A percentile compares a stretch with the other conserved stretches of the same genome.
Evolutionary conservation across 768 basidiomycete species (phyloP).

Genomic region (Jaapia argillacea): DNA sequence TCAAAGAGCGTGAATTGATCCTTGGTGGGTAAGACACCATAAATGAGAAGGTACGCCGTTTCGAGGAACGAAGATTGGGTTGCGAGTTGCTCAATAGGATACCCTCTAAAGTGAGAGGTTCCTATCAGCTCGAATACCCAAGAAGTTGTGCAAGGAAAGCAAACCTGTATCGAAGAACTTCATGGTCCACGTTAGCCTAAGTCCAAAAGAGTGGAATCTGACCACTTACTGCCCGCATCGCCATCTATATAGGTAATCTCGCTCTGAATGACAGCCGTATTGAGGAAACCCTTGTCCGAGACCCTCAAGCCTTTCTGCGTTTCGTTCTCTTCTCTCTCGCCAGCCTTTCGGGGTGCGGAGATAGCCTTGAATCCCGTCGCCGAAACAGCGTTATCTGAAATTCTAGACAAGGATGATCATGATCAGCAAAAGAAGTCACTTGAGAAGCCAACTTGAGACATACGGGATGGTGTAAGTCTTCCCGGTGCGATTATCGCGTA

Average conservation of each 20-base stretch:
- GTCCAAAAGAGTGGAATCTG: background rate
- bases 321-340: constrained; percentile 74
- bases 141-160: background rate
- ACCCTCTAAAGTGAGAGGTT: constrained; percentile 43
- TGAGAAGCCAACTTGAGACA: constrained; percentile 17
- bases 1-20: constrained; percentile 56
- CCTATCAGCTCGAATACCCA: constrained; percentile 1
- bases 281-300: constrained; percentile 71
- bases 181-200: background rate
- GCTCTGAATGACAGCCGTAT: constrained; percentile 73
- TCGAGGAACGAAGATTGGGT: constrained; percentile 74
- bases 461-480: constrained; percentile 68
- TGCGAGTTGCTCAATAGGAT: constrained; percentile 89
- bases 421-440: background rate
- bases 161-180: constrained; percentile 68
- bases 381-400: constrained; percentile 68
- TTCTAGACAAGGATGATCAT: constrained; percentile 29
- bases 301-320: constrained; percentile 75
- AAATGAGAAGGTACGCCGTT: constrained; percentile 79
- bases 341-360: constrained; percentile 41
- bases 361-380: constrained; percentile 79
- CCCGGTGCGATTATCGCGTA: constrained; percentile 80
- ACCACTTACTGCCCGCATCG: constrained; percentile 57
- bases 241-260: constrained; percentile 89
- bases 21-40: constrained; percentile 66